phyloP scores from a whole-genome alignment of 2,329 filamentous ascomycete genomes.

The Penicillium polonicum region DNA sequence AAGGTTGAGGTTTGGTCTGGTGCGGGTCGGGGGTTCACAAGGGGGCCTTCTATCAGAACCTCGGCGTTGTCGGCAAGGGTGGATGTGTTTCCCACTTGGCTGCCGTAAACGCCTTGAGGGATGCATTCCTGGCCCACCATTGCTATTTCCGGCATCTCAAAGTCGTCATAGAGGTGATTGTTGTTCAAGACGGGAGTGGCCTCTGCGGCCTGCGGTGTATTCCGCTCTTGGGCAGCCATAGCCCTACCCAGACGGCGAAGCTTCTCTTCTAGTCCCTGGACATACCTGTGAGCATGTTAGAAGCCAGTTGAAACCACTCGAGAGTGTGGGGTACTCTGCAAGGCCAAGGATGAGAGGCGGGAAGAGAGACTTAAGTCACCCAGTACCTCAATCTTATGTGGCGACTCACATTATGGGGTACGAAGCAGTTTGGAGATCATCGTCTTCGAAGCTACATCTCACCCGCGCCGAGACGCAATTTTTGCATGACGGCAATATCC shows the following conservation, averaged over 20 bases:
- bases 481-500: slow-evolving; percentile 40
- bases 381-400: background rate
- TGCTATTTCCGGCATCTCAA: background rate
- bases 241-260: background rate
- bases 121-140: background rate
- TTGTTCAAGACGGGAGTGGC: background rate
- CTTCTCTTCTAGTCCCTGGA: background rate
- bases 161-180: background rate
- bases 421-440: slow-evolving; percentile 41
- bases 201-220: background rate
- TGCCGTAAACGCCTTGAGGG: background rate
- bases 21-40: background rate
- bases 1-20: slow-evolving; percentile 19
- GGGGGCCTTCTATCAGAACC: background rate
- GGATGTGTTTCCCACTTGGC: background rate
- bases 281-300: background rate
- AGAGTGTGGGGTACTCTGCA: background rate
- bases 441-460: slow-evolving; percentile 44
- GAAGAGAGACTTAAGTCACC: background rate
- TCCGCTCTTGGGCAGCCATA: background rate
- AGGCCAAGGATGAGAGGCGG: background rate
- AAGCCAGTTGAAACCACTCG: background rate
- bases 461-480: slow-evolving; percentile 41
- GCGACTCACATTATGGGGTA: slow-evolving; percentile 43
- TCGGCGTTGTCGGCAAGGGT: background rate